Percentiles rank a stretch among this genome's conserved stretches.
Conservation (phyloP, 208 protist genomes). For the Phytomonas francai region DNA sequence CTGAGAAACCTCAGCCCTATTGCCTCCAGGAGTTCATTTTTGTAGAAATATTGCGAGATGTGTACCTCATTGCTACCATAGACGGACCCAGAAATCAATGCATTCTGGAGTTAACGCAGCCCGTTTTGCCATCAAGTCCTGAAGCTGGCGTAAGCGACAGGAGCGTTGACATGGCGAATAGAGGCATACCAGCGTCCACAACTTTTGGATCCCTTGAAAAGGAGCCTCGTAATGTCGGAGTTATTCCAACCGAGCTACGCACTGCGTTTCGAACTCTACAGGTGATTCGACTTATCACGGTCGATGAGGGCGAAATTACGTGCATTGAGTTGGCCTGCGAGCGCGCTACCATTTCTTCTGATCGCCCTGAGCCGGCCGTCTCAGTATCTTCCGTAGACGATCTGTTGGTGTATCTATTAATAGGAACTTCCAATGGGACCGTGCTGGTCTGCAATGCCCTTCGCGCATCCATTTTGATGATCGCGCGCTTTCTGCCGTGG, state of each 20-base stretch:
- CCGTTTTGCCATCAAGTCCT: background rate
- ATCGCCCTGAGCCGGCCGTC: background rate
- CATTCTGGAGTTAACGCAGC: constrained; percentile 39
- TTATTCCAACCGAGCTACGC: background rate
- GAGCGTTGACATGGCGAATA: background rate
- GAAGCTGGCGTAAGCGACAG: background rate
- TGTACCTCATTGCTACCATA: constrained; percentile 54
- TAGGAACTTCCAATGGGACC: constrained; percentile 76
- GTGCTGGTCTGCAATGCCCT: constrained; percentile 76
- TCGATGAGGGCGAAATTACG: background rate
- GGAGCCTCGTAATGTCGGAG: background rate
- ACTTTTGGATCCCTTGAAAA: background rate
- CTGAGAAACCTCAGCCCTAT: background rate
- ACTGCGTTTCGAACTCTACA: background rate
- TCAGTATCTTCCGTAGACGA: background rate
- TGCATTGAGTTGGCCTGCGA: background rate
- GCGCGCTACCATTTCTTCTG: background rate
- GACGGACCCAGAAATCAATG: constrained; percentile 36
- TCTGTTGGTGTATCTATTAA: constrained; percentile 29
- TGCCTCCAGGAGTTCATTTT: constrained; percentile 8
- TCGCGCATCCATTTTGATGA: constrained; percentile 56
- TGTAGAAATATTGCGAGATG: constrained; percentile 35
- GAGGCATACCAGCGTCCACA: background rate
- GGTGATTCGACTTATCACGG: background rate
- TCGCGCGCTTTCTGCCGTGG: constrained; percentile 57